phyloP scores from a whole-genome alignment of 2,329 filamentous ascomycete genomes.

The Eurotiales sp. region DNA sequence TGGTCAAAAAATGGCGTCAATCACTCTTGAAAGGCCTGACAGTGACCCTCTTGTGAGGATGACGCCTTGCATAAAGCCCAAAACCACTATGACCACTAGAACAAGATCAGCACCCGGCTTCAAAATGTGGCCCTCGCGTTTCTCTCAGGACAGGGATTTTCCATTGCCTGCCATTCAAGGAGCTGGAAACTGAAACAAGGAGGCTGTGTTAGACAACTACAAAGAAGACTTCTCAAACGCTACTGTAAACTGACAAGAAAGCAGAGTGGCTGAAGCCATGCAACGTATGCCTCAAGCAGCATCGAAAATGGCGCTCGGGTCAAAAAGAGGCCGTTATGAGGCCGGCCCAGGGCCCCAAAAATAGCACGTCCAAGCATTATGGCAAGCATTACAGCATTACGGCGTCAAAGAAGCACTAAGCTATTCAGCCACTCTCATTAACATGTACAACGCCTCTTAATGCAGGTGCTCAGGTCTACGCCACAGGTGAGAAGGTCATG shows the following conservation, averaged over 20 bases:
- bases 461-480: neutral
- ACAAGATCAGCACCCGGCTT: neutral
- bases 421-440: constrained; percentile 58
- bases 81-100: constrained; percentile 70
- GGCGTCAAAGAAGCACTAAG: constrained; percentile 82
- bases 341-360: constrained; percentile 69
- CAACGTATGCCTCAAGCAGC: constrained; percentile 21
- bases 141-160: constrained; percentile 84
- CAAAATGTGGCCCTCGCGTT: constrained; percentile 56
- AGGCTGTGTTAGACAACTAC: constrained; percentile 19
- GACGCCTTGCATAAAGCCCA: constrained; percentile 76
- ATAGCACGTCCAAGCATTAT: constrained; percentile 79
- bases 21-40: constrained; percentile 14
- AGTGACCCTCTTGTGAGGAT: constrained; percentile 71
- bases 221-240: constrained; percentile 59
- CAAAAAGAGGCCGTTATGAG: constrained; percentile 1
- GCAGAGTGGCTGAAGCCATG: constrained; percentile 53
- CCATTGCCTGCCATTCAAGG: constrained; percentile 5
- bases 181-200: constrained; percentile 15
- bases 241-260: constrained; percentile 84
- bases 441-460: constrained; percentile 65
- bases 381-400: too few species aligned
- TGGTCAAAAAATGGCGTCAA: neutral
- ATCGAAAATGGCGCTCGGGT: constrained; percentile 1
- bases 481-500: neutral